Evolutionary conservation across 2,329 filamentous ascomycete genomes (phyloP), one percentile per base, ranked within the genome.

Genomic region (Plectosphaerella cucumerina): DNA sequence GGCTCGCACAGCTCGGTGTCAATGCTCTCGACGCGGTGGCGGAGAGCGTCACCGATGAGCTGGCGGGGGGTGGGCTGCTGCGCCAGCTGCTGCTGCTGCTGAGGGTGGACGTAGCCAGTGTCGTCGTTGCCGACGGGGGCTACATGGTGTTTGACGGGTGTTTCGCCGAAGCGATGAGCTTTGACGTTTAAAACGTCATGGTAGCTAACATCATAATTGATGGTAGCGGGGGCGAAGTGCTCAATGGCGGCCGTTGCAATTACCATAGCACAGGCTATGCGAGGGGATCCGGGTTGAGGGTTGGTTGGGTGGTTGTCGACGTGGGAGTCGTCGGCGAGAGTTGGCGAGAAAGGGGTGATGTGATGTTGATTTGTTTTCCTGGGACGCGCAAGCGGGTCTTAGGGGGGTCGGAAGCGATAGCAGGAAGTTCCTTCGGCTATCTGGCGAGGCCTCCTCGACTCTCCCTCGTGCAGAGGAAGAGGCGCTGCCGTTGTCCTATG

Each of bases 381-480:
- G 55, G 56, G 33, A 56, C 53, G 58, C 60, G 64, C 58, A 62
- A 65, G 65, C 65, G 59, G 62, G 70, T 86, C 77, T 91, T 97
- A 97, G 71, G 94, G 94, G 74, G 94, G 94, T 84, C 90, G 89
- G 81, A 94, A 96, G 75, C 86, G 87, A 78, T 92, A 96, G 76
- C 87, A 88, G 80, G 90, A 89, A 82, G 90, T 87, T 86, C 87
- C 90, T 82, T 89, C 81, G 81, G 80, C 86, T 82, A 86, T 85
- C 84, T 89, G 89, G 87, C 90, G 88, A 90, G 89, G 90, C 87
- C 90, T 93, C 87, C 88, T 90, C 89, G 91, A 96, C 90, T 94
- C 94, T 95, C 93, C 94, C 94, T 92, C 93, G 74, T 78, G 79
- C 78, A 94, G 93, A 96, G 92, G 93, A 97, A 97, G 93, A 96